phyloP scores from a whole-genome alignment of 176 grass and related monocot genomes.

The Triticum monococcum region DNA sequence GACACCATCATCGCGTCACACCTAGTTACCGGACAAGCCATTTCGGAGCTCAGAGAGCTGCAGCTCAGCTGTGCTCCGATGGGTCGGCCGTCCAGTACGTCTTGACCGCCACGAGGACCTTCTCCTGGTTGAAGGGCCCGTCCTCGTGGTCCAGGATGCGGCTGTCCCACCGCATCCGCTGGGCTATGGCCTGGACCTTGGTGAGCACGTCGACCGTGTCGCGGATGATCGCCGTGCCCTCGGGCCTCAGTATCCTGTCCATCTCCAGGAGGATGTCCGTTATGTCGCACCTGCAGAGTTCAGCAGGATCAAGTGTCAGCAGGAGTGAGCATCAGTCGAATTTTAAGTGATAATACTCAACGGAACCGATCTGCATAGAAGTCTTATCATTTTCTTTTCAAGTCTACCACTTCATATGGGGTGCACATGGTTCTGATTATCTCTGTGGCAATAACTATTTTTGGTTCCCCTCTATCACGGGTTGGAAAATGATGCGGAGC shows the following conservation, averaged over 20 bases:
- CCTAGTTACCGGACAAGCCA: background rate
- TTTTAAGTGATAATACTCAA: too few relatives aligned
- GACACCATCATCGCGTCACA: background rate
- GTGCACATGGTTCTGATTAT: too few relatives aligned
- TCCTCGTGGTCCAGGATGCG: slow-evolving; percentile 89
- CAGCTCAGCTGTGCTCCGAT: slow-evolving; percentile 4
- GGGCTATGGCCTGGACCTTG: slow-evolving; percentile 70
- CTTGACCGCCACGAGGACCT: slow-evolving; percentile 85
- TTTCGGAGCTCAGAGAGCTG: background rate
- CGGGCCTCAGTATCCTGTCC: slow-evolving; percentile 90
- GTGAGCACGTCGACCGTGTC: slow-evolving; percentile 85
- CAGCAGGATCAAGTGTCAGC: too few relatives aligned
- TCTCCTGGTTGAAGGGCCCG: slow-evolving; percentile 81
- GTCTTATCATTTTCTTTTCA: too few relatives aligned
- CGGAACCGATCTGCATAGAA: too few relatives aligned
- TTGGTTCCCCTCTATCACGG: too few relatives aligned
- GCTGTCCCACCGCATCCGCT: slow-evolving; percentile 84
- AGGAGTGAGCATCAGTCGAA: too few relatives aligned
- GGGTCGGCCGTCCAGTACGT: slow-evolving; percentile 76
- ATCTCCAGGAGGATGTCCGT: slow-evolving; percentile 93
- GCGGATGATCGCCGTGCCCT: slow-evolving; percentile 84
- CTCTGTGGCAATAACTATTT: too few relatives aligned
- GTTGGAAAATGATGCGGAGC: too few relatives aligned
- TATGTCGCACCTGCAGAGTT: slow-evolving; percentile 77
- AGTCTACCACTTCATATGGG: too few relatives aligned